Conservation (phyloP, 768 basidiomycete genomes). For the Serendipita indica region DNA sequence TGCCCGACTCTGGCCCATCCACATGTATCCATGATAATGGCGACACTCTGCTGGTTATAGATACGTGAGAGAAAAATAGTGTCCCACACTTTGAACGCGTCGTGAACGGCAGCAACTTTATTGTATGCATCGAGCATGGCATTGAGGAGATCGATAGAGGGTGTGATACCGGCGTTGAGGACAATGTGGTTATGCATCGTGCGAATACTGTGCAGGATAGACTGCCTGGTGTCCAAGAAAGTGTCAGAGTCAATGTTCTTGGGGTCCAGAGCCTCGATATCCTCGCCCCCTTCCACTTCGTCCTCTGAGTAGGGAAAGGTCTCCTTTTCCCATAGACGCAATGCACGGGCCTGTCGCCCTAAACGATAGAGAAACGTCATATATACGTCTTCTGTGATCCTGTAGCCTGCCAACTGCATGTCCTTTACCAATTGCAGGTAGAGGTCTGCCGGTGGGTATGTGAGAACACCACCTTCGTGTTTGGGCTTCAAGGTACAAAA, state of each 20-base stretch:
- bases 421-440: constrained; percentile 69
- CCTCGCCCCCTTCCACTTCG: neutral
- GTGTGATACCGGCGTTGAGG: constrained; percentile 62
- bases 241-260: neutral
- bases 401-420: constrained; percentile 54
- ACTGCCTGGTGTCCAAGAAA: neutral
- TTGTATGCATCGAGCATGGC: constrained; percentile 83
- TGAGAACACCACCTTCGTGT: neutral
- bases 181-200: constrained; percentile 61
- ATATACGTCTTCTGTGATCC: constrained; percentile 45
- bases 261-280: neutral
- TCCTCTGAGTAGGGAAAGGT: constrained; percentile 4
- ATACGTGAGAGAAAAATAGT: constrained; percentile 42
- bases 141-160: constrained; percentile 59
- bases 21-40: constrained; percentile 76
- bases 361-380: constrained; percentile 41
- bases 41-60: constrained; percentile 51
- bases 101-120: constrained; percentile 52
- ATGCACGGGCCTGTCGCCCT: constrained; percentile 7
- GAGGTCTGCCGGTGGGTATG: constrained; percentile 29
- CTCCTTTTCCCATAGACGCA: constrained; percentile 5
- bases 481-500: constrained; percentile 38
- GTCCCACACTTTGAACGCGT: constrained; percentile 72
- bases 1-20: constrained; percentile 40
- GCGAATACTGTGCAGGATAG: constrained; percentile 29